A percentile compares a stretch with the other conserved stretches of the same genome.
These are phyloP conservation scores for Neonectria hederae DNA, from an alignment of 2,329 filamentous ascomycete species.

Conservation along the genomic window DNA sequence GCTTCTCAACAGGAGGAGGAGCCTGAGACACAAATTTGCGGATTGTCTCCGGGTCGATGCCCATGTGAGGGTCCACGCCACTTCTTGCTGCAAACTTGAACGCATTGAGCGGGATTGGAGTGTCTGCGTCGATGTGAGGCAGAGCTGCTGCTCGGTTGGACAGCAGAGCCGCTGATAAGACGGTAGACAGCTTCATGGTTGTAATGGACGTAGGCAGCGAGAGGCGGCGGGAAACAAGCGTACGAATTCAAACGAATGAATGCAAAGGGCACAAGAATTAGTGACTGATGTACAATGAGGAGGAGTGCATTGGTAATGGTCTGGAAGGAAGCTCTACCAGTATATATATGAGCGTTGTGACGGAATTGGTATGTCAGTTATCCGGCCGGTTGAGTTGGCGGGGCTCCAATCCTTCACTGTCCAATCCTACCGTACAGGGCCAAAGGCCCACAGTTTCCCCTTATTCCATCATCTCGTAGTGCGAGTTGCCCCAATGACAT, in stretches of 20 bases:
- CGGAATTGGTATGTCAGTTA: not conserved
- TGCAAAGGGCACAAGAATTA: constrained; percentile 14
- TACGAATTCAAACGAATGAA: constrained; percentile 15
- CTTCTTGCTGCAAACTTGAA: constrained; percentile 18
- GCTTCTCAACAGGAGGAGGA: constrained; percentile 19
- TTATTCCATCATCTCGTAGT: not conserved
- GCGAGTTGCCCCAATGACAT: not conserved
- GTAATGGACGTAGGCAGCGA: not conserved
- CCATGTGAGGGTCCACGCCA: constrained; percentile 24
- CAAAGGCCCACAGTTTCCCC: constrained; percentile 8
- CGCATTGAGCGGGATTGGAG: constrained; percentile 28
- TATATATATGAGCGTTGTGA: constrained; percentile 16
- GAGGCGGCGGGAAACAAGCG: not conserved
- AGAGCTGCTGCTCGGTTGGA: constrained; percentile 23
- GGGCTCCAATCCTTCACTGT: not conserved
- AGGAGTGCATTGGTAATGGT: constrained; percentile 27
- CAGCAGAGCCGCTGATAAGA: constrained; percentile 22
- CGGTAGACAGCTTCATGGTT: constrained; percentile 28
- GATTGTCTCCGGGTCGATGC: constrained; percentile 31
- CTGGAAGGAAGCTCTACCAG: not conserved
- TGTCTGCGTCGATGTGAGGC: constrained; percentile 20
- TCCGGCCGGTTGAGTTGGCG: not conserved
- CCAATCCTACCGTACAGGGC: not conserved
- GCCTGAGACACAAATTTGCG: constrained; percentile 30
- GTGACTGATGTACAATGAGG: constrained; percentile 26